These are phyloP conservation scores for Colletotrichum sp. DNA, from an alignment of 2,329 filamentous ascomycete genomes.

Conservation along the genomic window DNA sequence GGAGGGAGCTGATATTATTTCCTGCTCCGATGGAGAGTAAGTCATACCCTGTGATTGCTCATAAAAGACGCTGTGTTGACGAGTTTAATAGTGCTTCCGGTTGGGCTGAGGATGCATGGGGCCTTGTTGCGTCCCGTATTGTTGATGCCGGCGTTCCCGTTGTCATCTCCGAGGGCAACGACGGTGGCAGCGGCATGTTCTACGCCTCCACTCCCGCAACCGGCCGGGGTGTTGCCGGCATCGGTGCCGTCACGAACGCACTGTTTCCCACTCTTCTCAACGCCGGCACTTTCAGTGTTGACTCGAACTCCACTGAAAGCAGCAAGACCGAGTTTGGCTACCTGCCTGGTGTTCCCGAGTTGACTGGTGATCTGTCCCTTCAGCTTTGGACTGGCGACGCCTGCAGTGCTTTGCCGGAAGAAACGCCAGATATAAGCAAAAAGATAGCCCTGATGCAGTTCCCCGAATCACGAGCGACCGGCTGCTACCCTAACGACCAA, in stretches of 20 bases:
- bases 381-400: constrained; percentile 20
- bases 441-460: constrained; percentile 44
- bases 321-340: background rate
- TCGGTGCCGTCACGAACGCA: constrained; percentile 28
- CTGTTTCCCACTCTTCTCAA: constrained; percentile 2
- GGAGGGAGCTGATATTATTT: constrained; percentile 41
- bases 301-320: background rate
- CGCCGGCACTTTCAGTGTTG: background rate
- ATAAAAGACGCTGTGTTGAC: constrained; percentile 25
- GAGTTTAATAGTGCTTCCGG: constrained; percentile 22
- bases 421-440: constrained; percentile 43
- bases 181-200: constrained; percentile 26
- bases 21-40: constrained; percentile 29
- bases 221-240: constrained; percentile 17
- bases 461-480: constrained; percentile 31
- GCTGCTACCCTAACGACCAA: constrained; percentile 31
- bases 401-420: constrained; percentile 28
- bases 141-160: constrained; percentile 31
- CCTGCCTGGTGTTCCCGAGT: background rate
- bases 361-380: constrained; percentile 12
- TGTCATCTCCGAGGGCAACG: constrained; percentile 32
- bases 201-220: constrained; percentile 25
- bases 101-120: constrained; percentile 32
- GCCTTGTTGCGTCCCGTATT: constrained; percentile 29
- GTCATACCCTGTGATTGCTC: constrained; percentile 21